These are phyloP conservation scores for Penicillium janthinellum DNA, from an alignment of 2,329 filamentous ascomycete genomes.

Conservation along the genomic window DNA sequence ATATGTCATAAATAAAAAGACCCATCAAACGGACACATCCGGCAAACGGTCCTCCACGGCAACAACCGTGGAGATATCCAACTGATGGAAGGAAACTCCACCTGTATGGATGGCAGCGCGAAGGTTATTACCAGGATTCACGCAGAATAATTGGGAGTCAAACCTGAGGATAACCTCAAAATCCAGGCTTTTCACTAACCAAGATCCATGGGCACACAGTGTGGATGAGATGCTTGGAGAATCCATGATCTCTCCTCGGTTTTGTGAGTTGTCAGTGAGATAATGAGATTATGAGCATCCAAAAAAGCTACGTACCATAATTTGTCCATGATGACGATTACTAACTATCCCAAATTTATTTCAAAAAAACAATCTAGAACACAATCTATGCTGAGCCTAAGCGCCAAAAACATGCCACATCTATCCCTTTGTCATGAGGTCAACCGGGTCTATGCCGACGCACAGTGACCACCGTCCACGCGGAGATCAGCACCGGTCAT, in stretches of 20 bases:
- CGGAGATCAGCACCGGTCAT: conserved; percentile 45
- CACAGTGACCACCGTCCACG: conserved; percentile 45
- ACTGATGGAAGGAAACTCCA: no score
- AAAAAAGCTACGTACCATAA: not conserved
- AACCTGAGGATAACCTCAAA: not conserved
- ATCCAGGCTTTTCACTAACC: no score
- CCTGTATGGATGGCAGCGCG: no score
- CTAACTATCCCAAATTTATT: no score
- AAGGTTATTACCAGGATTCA: no score
- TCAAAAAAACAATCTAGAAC: not conserved
- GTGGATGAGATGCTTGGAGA: conserved; percentile 17
- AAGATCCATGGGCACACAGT: conserved; percentile 4
- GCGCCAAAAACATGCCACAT: conserved; percentile 15
- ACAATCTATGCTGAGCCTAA: not conserved
- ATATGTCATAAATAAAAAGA: no score
- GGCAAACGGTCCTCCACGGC: no score
- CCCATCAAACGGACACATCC: no score
- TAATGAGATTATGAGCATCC: not conserved
- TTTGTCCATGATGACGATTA: not conserved
- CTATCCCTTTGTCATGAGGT: conserved; percentile 4
- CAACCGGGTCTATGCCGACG: conserved; percentile 30
- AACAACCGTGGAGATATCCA: no score
- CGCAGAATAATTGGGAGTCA: conserved; percentile 5
- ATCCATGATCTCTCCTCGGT: conserved; percentile 11
- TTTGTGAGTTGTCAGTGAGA: conserved; percentile 2